phyloP scores from a whole-genome alignment of 441 rosid species.

The Pelargonium myrrhifolium region DNA sequence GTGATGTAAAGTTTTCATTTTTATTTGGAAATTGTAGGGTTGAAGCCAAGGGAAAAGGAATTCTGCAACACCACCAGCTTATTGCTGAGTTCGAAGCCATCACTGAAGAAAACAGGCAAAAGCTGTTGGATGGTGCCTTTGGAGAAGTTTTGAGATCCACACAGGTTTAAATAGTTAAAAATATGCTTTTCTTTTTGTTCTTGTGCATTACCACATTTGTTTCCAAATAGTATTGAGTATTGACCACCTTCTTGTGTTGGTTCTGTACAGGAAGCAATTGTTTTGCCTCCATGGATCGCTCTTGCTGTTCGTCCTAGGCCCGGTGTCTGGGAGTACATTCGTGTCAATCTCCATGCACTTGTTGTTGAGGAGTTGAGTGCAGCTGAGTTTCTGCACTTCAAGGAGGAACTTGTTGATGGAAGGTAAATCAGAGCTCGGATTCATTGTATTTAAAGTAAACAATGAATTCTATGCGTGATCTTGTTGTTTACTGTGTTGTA shows the following conservation, averaged over 20 bases:
- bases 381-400: constrained; percentile 73
- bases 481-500: neutral
- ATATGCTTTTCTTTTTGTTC: neutral
- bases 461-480: neutral
- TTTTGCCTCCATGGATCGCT: constrained; percentile 80
- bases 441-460: neutral
- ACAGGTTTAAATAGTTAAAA: constrained; percentile 40
- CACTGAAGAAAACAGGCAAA: constrained; percentile 53
- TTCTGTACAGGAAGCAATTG: constrained; percentile 67
- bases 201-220: neutral
- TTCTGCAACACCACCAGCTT: constrained; percentile 72
- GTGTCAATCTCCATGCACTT: constrained; percentile 71
- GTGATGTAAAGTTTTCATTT: neutral
- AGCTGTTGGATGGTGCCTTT: constrained; percentile 54
- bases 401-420: constrained; percentile 91
- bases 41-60: constrained; percentile 76
- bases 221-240: neutral
- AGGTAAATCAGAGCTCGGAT: constrained; percentile 26
- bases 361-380: constrained; percentile 66
- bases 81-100: constrained; percentile 72
- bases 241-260: neutral
- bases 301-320: constrained; percentile 91
- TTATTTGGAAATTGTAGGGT: constrained; percentile 32
- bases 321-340: constrained; percentile 92
- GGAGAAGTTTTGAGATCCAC: constrained; percentile 62